Conservation (phyloP, 345 rosid species). For the Pistacia integerrima region DNA sequence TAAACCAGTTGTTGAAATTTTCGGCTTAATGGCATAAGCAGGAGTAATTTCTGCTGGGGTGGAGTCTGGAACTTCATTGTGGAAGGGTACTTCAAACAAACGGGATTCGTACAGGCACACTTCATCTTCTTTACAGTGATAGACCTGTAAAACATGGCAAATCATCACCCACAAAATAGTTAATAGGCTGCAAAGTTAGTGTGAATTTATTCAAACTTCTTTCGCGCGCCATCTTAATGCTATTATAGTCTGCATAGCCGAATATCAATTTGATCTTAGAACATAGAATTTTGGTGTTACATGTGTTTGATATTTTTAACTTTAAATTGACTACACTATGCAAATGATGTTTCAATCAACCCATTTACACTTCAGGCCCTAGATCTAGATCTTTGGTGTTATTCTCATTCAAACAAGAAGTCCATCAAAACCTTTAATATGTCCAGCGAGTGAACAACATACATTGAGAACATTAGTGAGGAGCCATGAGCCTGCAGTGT, state of each 20-base stretch:
- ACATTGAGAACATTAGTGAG: background rate
- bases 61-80: conserved; percentile 40
- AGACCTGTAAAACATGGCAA: conserved; percentile 43
- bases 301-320: background rate
- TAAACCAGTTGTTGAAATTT: conserved; percentile 47
- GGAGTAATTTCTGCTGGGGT: conserved; percentile 38
- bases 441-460: background rate
- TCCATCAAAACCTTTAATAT: background rate
- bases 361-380: background rate
- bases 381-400: background rate
- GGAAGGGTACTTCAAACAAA: conserved; percentile 74
- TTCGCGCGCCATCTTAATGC: background rate
- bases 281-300: no score
- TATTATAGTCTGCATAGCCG: no score
- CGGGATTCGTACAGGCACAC: conserved; percentile 88
- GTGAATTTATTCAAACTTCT: background rate
- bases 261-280: no score
- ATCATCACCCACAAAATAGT: background rate
- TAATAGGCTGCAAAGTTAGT: background rate
- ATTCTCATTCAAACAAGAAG: background rate
- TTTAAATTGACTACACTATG: background rate
- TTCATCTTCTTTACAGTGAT: conserved; percentile 93
- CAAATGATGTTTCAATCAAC: background rate
- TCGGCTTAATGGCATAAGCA: conserved; percentile 58
- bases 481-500: background rate